These are phyloP conservation scores for Coniosporium tulheliwenetii DNA, from an alignment of 2,329 filamentous ascomycete genomes.

Conservation along the genomic window DNA sequence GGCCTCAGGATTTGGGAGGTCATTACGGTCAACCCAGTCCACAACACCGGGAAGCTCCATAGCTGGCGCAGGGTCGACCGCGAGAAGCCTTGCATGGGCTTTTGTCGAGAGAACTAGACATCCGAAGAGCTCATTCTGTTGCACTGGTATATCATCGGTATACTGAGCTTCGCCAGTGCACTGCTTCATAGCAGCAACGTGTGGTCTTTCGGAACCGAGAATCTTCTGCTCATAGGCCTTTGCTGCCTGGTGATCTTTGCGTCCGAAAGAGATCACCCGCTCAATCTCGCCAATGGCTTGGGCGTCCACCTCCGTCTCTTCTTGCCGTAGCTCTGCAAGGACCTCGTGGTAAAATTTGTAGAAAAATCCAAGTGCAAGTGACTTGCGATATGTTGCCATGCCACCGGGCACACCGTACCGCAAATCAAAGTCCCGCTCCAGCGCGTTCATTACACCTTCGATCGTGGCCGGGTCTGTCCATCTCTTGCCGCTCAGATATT, in stretches of 20 bases:
- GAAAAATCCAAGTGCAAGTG: conserved; percentile 83
- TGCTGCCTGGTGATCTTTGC: conserved; percentile 61
- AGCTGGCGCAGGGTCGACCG: conserved; percentile 59
- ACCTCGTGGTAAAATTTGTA: conserved; percentile 94
- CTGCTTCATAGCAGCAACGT: conserved; percentile 86
- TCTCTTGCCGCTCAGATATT: conserved; percentile 60
- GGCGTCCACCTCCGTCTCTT: conserved; percentile 42
- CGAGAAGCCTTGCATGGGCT: conserved; percentile 70
- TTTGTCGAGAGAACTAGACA: conserved; percentile 79
- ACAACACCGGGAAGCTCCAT: conserved; percentile 75
- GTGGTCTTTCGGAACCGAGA: conserved; percentile 71
- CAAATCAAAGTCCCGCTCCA: conserved; percentile 83
- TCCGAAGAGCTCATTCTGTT: conserved; percentile 79
- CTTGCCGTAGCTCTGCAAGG: conserved; percentile 44
- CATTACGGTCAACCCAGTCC: conserved; percentile 67
- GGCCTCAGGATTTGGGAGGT: conserved; percentile 61
- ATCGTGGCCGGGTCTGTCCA: conserved; percentile 70
- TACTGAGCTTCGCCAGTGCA: conserved; percentile 90
- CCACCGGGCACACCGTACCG: conserved; percentile 84
- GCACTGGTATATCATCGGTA: conserved; percentile 79
- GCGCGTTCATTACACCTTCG: conserved; percentile 74
- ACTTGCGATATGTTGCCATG: conserved; percentile 93
- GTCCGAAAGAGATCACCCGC: conserved; percentile 63
- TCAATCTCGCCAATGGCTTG: conserved; percentile 77
- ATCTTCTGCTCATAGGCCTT: conserved; percentile 67